These are phyloP conservation scores for Aspergillaceae sp. DNA, from an alignment of 2,329 filamentous ascomycete genomes.

Conservation along the genomic window DNA sequence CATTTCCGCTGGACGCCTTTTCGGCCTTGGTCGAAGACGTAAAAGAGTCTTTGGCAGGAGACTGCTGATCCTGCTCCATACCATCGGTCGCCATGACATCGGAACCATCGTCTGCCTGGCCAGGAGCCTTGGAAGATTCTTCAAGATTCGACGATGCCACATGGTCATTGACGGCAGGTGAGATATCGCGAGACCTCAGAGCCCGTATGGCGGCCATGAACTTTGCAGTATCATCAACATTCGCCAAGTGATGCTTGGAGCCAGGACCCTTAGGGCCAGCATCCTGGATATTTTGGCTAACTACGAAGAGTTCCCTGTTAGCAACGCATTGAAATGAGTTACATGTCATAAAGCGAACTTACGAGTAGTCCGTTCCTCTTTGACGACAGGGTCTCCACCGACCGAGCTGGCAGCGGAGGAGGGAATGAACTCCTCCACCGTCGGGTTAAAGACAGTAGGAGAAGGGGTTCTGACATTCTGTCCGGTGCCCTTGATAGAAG, in stretches of 20 bases:
- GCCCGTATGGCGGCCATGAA: constrained; percentile 21
- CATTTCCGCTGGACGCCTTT: not conserved
- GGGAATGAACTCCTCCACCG: not conserved
- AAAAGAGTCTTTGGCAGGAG: not conserved
- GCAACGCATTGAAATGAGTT: no score
- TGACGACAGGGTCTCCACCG: not conserved
- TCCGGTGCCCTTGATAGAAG: not conserved
- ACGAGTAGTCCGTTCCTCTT: not conserved
- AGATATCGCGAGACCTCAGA: constrained; percentile 4
- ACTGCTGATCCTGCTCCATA: not conserved
- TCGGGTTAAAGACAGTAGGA: not conserved
- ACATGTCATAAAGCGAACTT: not conserved
- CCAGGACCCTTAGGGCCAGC: not conserved
- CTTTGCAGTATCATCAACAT: constrained; percentile 17
- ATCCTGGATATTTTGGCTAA: not conserved
- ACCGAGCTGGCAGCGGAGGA: not conserved
- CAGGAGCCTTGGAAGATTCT: no score
- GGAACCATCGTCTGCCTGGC: not conserved
- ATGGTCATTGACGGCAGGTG: not conserved
- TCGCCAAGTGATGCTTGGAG: not conserved
- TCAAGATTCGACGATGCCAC: no score
- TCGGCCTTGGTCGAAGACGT: not conserved
- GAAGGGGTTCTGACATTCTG: no score
- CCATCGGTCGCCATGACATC: not conserved
- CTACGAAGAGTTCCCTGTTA: not conserved